Evolutionary conservation across 352 stramenopile species (phyloP), one percentile per base, ranked within the genome.

Genomic region (Globisporangium acanthophoron): DNA sequence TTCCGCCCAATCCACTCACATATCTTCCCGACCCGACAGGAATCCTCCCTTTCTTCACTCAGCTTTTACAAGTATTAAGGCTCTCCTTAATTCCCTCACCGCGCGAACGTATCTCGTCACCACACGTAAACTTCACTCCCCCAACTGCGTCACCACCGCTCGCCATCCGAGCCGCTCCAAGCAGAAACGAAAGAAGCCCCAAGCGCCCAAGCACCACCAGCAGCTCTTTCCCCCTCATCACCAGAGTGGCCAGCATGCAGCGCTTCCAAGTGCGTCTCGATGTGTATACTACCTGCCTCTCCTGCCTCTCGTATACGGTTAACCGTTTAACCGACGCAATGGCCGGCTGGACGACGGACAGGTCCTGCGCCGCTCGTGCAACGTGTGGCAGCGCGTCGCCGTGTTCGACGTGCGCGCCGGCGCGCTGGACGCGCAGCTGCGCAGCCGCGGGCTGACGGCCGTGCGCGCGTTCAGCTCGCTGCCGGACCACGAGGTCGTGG

Each of bases 401-500:
- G 62, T 85, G 49, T 81, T 76, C 33, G 65, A 85, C 58, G 62
- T 61, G 44, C 67, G 62, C 51, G 64, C 74, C 47, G 69, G 66
- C 33, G 54, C 59, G 45, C 49, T 62, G 31, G 67, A 64, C 8
- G 56, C 64, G 11, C 56, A 52, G 13, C 59, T 59, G 41, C 64
- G 61, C 18, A 57, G 68, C 46, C 65, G 59, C 21, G 65, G 59
- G 1, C 40, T 65, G 44, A 58, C 66, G 41, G 64, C 67, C 27
- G 33, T 64, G 37, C 78, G 78, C 48, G 52, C 64, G 55, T 84
- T 88, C 60, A 84, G 71, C 59, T 81, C 78, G 56, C 69, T 84
- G 44, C 80, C 83, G 2, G 77, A 88, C 61, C 83, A 92, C 67
- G 80, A 90, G 46, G 80, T 92, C 55, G 75, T 92, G 18, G 83